Evolutionary conservation across 78 protist species (phyloP), one percentile per base, ranked within the genome.

Genomic region (Emiliania huxleyi): DNA sequence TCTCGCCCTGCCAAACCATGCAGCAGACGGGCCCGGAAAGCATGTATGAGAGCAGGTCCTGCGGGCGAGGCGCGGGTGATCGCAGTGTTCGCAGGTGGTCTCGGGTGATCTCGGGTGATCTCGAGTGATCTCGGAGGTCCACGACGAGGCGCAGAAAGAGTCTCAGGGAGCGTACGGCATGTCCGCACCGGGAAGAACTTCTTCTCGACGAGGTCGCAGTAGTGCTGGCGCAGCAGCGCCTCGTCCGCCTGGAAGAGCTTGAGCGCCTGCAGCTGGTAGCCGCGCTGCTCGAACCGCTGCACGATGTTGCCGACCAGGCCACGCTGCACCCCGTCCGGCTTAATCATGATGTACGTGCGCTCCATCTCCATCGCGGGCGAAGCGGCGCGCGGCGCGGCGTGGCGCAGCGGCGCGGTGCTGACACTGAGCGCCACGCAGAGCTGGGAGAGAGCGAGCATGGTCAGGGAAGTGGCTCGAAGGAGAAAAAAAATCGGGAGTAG

Each of bases 271-370:
- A 97, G 96, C 93, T 95, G 75, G 95, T 94, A 95, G 29, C 98
- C 98, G 91, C 93, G 93, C 91, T 90, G 93, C 94, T 97, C 98
- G 91, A 97, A 97, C 38, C 98, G 94, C 73, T 46, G 25, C 91
- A 98, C 96, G 97, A 98, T 96, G 90, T 96, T 95, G 45, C 96
- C 97, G 37, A 97, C 97, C 23, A 97, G 92, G 12, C 94, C 91
- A 33, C 97, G 91, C 90, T 96, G 95, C 52, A 97, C 98, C 40
- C 96, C 98, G 48, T 97, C 98, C 26, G 98, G 98, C 94, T 97
- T 97, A 46, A 96, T 73, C 91, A 91, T 91, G 69, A 96, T 88
- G 89, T 92, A 95, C 26, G 97, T 95, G 79, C 97, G 93, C 35
- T 96, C 97, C 29, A 37, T 79, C 22, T 75, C 38, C 79, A 71